Percentiles rank a stretch among this genome's conserved stretches.
Conservation (phyloP, 805 yeast species). For the Torulaspora franciscae region DNA sequence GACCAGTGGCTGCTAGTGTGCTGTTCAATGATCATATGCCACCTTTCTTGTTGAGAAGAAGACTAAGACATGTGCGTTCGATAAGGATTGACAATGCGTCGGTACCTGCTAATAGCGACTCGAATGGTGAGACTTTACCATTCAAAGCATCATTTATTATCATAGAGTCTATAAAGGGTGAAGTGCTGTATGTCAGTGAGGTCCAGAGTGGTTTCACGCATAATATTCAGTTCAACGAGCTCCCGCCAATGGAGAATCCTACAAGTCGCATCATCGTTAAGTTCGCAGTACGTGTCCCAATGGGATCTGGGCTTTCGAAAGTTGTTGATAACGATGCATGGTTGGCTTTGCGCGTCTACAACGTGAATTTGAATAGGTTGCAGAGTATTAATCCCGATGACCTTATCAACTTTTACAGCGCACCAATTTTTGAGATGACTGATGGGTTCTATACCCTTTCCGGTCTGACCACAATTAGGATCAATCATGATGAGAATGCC, state of each 20-base stretch:
- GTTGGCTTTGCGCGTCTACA: conserved; percentile 14
- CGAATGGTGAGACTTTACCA: conserved; percentile 3
- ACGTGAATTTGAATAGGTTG: conserved; percentile 20
- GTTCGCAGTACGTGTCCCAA: conserved; percentile 22
- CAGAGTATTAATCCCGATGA: conserved; percentile 12
- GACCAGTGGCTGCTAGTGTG: not conserved
- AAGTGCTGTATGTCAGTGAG: conserved; percentile 28
- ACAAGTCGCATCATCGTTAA: conserved; percentile 17
- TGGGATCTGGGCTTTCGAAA: not conserved
- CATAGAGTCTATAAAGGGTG: conserved; percentile 21
- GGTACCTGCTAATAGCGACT: conserved; percentile 8
- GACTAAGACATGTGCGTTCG: conserved; percentile 29
- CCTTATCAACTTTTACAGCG: conserved; percentile 14
- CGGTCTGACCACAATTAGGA: not conserved
- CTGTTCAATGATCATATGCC: conserved; percentile 14
- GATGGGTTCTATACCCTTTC: conserved; percentile 25
- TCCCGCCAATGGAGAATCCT: conserved; percentile 19
- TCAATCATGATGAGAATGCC: not conserved
- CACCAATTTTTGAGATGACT: conserved; percentile 24
- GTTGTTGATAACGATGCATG: conserved; percentile 13
- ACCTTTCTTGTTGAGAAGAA: conserved; percentile 16
- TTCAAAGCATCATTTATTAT: conserved; percentile 23
- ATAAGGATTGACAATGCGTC: conserved; percentile 22
- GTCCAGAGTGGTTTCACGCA: conserved; percentile 18
- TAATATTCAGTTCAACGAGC: conserved; percentile 26